phyloP scores from a whole-genome alignment of 495 filamentous ascomycete species.

The Aspergillus incahuasiensis region DNA sequence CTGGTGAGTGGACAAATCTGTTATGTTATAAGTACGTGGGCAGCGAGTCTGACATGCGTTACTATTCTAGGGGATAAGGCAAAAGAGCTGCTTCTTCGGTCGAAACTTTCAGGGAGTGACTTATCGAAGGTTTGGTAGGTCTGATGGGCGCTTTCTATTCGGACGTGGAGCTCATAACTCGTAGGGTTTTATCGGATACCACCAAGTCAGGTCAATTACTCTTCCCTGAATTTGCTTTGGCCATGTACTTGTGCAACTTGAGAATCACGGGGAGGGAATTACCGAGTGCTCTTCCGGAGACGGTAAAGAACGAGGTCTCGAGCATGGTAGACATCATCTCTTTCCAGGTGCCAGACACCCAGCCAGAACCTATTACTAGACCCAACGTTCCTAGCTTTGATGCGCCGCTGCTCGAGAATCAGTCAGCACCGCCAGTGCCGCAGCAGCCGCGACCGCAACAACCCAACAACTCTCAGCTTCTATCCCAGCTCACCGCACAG shows the following conservation, averaged over 20 bases:
- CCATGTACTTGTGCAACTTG: constrained; percentile 98
- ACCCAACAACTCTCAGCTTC: constrained; percentile 67
- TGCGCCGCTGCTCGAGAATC: constrained; percentile 55
- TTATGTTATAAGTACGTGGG: neutral
- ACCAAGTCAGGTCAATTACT: constrained; percentile 94
- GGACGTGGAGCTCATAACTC: constrained; percentile 6
- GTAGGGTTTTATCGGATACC: constrained; percentile 89
- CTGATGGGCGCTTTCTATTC: neutral
- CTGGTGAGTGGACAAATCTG: constrained; percentile 46
- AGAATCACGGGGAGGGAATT: constrained; percentile 81
- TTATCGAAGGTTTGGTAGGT: constrained; percentile 82
- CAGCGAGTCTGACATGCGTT: constrained; percentile 18
- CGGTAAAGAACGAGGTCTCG: constrained; percentile 91
- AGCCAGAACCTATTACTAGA: constrained; percentile 43
- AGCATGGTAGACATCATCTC: constrained; percentile 99
- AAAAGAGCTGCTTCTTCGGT: constrained; percentile 79
- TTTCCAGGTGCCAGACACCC: constrained; percentile 82
- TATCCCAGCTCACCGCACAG: constrained; percentile 69
- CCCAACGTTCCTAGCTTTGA: constrained; percentile 81
- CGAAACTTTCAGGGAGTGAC: constrained; percentile 75
- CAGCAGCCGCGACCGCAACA: constrained; percentile 84
- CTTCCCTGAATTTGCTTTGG: constrained; percentile 96
- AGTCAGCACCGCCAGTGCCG: constrained; percentile 63
- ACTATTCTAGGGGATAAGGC: constrained; percentile 66
- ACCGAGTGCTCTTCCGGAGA: constrained; percentile 71